Evolutionary conservation across 306 rosid species (phyloP).

Genomic region (Macrotyloma uniflorum): DNA sequence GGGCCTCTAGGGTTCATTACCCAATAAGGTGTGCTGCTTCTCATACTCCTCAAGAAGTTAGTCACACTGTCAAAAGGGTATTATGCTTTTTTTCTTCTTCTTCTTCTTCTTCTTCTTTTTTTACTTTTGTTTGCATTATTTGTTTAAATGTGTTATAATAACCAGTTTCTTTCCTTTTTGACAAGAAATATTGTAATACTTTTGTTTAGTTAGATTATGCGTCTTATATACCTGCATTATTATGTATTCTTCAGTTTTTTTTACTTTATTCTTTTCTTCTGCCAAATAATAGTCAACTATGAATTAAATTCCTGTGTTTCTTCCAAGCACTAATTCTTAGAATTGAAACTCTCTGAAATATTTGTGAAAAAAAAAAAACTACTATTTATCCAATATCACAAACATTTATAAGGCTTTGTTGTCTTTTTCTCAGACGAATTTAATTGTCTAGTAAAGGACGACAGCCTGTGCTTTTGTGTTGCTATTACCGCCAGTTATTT

Average conservation of each 20-base stretch:
- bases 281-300: background rate
- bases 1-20: conserved; percentile 34
- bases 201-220: background rate
- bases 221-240: background rate
- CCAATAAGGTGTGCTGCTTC: conserved; percentile 34
- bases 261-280: background rate
- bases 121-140: conserved; percentile 10
- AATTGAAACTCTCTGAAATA: no score
- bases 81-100: background rate
- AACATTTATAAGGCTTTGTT: background rate
- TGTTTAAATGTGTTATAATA: background rate
- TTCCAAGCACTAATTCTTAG: no score
- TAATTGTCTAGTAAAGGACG: background rate
- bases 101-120: no score
- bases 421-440: background rate
- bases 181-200: background rate
- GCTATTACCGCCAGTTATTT: background rate
- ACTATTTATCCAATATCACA: no score
- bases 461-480: background rate
- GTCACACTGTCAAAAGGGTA: conserved; percentile 26
- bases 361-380: no score
- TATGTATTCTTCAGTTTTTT: background rate
- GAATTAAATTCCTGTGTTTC: background rate
- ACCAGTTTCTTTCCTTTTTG: background rate
- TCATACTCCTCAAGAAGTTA: background rate